Conservation (phyloP, 768 basidiomycete genomes). For the Termitomyces sp. region DNA sequence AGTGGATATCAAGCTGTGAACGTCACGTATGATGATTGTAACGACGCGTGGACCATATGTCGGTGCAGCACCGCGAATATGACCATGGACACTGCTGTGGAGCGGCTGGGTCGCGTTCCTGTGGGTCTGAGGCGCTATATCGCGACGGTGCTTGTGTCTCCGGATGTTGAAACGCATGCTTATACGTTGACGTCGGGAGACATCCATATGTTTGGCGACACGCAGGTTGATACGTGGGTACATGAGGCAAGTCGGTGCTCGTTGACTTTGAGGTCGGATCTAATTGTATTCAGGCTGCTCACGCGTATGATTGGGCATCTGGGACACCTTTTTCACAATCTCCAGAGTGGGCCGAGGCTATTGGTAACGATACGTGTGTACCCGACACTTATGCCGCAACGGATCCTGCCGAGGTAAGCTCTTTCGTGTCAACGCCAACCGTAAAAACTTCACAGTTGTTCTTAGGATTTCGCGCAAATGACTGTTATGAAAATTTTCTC, state of each 20-base stretch:
- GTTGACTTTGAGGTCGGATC: background rate
- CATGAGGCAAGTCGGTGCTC: conserved; percentile 22
- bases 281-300: conserved; percentile 16
- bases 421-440: no score
- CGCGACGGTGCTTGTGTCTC: conserved; percentile 17
- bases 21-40: conserved; percentile 24
- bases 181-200: conserved; percentile 28
- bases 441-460: background rate
- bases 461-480: conserved; percentile 27
- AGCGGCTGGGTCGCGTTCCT: conserved; percentile 23
- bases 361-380: conserved; percentile 23
- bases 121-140: conserved; percentile 27
- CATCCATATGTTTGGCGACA: conserved; percentile 25
- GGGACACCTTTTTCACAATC: conserved; percentile 16
- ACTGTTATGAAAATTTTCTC: conserved; percentile 21
- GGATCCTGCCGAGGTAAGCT: conserved; percentile 22
- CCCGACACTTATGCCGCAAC: conserved; percentile 24
- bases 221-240: conserved; percentile 21
- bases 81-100: conserved; percentile 20
- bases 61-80: conserved; percentile 24
- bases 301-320: conserved; percentile 26
- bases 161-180: conserved; percentile 17
- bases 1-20: conserved; percentile 18
- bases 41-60: conserved; percentile 21
- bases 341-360: conserved; percentile 17